These are phyloP conservation scores for Tuber microsphaerosporum DNA, from an alignment of 495 filamentous ascomycete species.

Conservation along the genomic window DNA sequence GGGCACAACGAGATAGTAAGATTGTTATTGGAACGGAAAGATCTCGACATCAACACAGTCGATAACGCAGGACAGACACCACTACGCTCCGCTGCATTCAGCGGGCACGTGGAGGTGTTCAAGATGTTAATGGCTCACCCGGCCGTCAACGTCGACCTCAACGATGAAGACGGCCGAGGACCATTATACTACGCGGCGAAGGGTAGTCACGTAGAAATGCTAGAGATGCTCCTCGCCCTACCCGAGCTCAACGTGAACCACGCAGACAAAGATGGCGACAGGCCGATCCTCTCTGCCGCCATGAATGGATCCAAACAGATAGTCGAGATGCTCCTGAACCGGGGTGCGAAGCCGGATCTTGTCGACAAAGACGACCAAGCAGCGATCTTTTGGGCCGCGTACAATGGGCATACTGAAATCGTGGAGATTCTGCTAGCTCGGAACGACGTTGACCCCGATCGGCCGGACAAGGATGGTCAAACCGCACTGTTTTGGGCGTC, in stretches of 20 bases:
- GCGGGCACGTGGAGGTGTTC: background rate
- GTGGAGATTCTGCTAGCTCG: background rate
- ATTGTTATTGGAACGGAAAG: background rate
- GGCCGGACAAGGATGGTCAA: background rate
- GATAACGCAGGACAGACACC: background rate
- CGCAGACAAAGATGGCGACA: background rate
- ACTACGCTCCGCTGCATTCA: background rate
- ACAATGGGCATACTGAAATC: background rate
- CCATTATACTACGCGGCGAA: background rate
- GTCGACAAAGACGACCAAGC: background rate
- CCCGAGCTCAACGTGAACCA: background rate
- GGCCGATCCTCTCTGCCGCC: background rate
- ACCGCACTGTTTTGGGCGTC: background rate
- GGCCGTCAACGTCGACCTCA: background rate
- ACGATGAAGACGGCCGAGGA: background rate
- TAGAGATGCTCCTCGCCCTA: background rate
- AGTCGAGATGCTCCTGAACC: background rate
- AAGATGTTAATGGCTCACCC: background rate
- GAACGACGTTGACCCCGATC: background rate
- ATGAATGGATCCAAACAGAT: background rate
- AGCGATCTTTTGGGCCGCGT: background rate
- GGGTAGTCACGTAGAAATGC: background rate
- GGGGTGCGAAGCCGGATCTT: background rate
- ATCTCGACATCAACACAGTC: background rate
- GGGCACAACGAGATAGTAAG: background rate